Percentiles rank a stretch among this genome's conserved stretches.
These are phyloP conservation scores for Bruguiera hainesii DNA, from an alignment of 441 rosid species.

Conservation along the genomic window DNA sequence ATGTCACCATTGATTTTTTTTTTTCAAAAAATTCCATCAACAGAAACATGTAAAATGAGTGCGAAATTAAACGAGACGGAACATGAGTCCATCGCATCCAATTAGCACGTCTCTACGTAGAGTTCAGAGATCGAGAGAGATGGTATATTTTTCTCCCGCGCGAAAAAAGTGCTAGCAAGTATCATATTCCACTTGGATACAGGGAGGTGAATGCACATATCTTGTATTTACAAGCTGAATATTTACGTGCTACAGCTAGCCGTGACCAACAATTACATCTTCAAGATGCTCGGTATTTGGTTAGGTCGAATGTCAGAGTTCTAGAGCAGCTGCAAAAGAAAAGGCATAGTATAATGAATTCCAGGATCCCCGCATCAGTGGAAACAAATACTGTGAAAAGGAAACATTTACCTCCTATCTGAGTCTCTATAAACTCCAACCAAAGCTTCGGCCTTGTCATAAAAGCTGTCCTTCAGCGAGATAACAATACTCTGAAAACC, in stretches of 20 bases:
- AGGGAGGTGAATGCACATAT: not conserved
- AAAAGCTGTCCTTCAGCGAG: constrained; percentile 95
- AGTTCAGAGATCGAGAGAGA: too few species aligned
- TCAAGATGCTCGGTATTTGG: constrained; percentile 57
- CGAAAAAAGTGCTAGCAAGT: too few species aligned
- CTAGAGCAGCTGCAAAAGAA: constrained; percentile 77
- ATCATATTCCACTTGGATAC: too few species aligned
- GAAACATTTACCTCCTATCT: constrained; percentile 52
- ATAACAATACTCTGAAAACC: constrained; percentile 99
- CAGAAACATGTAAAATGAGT: too few species aligned
- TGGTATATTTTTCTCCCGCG: too few species aligned
- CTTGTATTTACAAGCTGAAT: constrained; percentile 22
- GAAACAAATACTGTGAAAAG: not conserved
- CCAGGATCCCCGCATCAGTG: not conserved
- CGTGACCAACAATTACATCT: constrained; percentile 11
- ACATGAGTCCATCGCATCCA: too few species aligned
- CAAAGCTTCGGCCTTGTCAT: constrained; percentile 95
- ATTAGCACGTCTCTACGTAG: too few species aligned
- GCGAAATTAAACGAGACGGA: too few species aligned
- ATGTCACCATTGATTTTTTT: too few species aligned
- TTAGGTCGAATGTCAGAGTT: constrained; percentile 90
- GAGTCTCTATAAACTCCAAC: constrained; percentile 96
- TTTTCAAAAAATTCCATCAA: too few species aligned
- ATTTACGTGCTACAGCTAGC: not conserved
- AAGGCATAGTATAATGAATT: not conserved